phyloP scores from a whole-genome alignment of 148 eudicot species.

The Mesembryanthemum crystallinum region DNA sequence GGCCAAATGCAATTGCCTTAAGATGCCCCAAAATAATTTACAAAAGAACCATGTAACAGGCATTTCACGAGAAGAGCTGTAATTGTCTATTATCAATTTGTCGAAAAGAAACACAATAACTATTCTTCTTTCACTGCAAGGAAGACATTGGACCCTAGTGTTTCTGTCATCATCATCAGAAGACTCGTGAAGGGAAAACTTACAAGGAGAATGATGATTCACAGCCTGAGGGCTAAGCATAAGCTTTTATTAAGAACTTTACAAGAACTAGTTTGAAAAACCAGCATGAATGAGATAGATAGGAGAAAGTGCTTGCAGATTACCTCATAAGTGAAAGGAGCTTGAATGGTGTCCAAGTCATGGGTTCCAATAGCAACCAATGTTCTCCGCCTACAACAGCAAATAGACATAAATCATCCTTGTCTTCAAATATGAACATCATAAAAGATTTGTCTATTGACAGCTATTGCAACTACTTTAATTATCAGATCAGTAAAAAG shows the following conservation, averaged over 20 bases:
- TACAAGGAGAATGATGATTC: not conserved
- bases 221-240: not conserved
- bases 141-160: not conserved
- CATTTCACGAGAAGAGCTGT: not conserved
- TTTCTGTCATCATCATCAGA: not conserved
- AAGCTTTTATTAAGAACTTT: not conserved
- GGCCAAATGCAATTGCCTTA: not conserved
- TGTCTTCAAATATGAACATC: not conserved
- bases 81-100: not conserved
- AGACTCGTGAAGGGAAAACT: not conserved
- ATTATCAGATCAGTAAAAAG: not conserved
- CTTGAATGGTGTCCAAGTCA: constrained; percentile 89
- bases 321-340: constrained; percentile 98
- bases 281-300: not conserved
- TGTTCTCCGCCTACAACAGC: constrained; percentile 70
- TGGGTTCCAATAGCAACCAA: constrained; percentile 99
- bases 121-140: too few species aligned
- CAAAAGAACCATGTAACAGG: not conserved
- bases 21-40: not conserved
- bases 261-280: not conserved
- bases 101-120: too few species aligned
- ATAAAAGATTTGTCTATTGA: not conserved
- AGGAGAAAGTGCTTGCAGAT: not conserved
- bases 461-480: not conserved
- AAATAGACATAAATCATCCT: not conserved